Percentiles rank a stretch among this genome's conserved stretches.
Conservation (phyloP, 179 eudicot genomes). For the Patellifolia procumbens region DNA sequence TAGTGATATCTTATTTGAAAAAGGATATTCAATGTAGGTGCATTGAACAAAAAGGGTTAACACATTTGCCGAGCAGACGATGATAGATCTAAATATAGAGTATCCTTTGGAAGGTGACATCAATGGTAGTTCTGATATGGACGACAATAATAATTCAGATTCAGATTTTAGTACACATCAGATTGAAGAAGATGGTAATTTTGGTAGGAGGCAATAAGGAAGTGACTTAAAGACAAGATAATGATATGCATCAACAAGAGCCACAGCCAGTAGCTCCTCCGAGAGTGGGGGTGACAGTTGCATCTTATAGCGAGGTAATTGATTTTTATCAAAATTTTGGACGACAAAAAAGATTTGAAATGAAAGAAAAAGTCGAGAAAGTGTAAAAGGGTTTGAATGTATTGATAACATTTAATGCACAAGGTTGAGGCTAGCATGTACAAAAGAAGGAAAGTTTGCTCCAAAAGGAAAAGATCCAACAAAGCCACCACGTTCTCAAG, state of each 20-base stretch:
- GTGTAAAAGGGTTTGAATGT: neutral
- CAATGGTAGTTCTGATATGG: neutral
- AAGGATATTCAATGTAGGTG: neutral
- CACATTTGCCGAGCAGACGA: neutral
- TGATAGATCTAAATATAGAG: neutral
- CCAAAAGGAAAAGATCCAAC: neutral
- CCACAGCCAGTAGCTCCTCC: neutral
- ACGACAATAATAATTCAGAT: neutral
- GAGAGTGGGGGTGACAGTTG: neutral
- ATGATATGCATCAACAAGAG: neutral
- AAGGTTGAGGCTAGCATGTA: neutral
- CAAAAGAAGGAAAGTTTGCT: neutral
- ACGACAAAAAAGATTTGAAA: neutral
- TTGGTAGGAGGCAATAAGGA: neutral
- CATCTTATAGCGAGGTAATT: neutral
- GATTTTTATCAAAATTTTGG: neutral
- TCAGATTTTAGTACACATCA: neutral
- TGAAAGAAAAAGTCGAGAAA: neutral
- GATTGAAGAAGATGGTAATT: neutral
- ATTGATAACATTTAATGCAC: neutral
- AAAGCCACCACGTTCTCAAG: neutral
- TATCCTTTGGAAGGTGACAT: neutral
- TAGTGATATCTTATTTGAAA: no score
- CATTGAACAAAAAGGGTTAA: neutral
- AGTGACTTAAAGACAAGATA: neutral